Evolutionary conservation across 2,329 filamentous ascomycete genomes (phyloP).

Genomic region (Exserohilum rostratum): DNA sequence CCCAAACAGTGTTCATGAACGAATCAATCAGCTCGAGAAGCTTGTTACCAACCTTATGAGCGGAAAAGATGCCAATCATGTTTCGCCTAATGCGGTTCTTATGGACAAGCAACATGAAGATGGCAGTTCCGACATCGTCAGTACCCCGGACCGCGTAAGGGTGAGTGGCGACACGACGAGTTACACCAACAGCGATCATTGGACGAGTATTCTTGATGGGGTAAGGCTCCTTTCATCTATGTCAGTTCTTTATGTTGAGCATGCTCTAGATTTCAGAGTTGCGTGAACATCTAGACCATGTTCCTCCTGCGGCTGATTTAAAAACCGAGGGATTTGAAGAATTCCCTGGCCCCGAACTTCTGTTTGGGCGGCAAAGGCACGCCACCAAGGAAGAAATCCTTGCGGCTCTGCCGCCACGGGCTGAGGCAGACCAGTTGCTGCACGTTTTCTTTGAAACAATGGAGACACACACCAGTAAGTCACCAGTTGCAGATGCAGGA

Average conservation of each 20-base stretch:
- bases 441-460: slow-evolving; percentile 35
- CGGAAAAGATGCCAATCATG: slow-evolving; percentile 21
- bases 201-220: slow-evolving; percentile 48
- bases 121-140: slow-evolving; percentile 22
- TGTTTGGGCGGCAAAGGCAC: slow-evolving; percentile 37
- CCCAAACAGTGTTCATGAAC: slow-evolving; percentile 42
- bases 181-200: slow-evolving; percentile 43
- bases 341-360: slow-evolving; percentile 33
- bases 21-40: slow-evolving; percentile 46
- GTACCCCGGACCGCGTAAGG: slow-evolving; percentile 40
- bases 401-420: slow-evolving; percentile 31
- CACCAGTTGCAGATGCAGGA: not conserved
- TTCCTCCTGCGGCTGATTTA: slow-evolving; percentile 30
- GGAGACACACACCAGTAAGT: slow-evolving; percentile 36
- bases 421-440: slow-evolving; percentile 35
- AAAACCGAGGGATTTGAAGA: slow-evolving; percentile 21
- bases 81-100: slow-evolving; percentile 1
- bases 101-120: slow-evolving; percentile 6
- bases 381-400: slow-evolving; percentile 39
- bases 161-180: slow-evolving; percentile 36
- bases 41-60: slow-evolving; percentile 45
- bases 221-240: slow-evolving; percentile 21
- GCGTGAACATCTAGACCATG: slow-evolving; percentile 39
- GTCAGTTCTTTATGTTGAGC: not conserved
- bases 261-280: slow-evolving; percentile 38